These are phyloP conservation scores for Falciphora oryzae DNA, from an alignment of 2,329 filamentous ascomycete species.

Conservation along the genomic window DNA sequence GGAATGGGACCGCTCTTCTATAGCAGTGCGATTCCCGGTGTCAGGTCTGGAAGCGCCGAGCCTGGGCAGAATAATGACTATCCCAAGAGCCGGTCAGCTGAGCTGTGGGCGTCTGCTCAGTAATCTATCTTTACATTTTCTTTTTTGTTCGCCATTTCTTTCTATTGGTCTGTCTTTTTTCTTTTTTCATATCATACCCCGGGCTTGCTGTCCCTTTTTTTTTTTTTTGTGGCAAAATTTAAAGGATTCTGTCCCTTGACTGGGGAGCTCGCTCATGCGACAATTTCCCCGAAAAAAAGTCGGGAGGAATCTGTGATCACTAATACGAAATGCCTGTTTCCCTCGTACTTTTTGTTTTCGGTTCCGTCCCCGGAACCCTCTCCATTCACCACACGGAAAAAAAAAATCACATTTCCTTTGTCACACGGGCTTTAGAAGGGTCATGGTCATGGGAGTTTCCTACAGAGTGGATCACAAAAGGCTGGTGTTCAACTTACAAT, in stretches of 20 bases:
- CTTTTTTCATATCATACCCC: conserved; percentile 9
- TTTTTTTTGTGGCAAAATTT: neutral
- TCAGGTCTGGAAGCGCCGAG: conserved; percentile 70
- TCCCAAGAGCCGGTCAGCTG: conserved; percentile 49
- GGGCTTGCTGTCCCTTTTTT: conserved; percentile 1
- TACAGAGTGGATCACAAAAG: conserved; percentile 4
- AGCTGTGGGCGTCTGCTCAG: conserved; percentile 48
- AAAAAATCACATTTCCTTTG: neutral
- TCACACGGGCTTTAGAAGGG: neutral
- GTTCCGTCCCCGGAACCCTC: neutral
- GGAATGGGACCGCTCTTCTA: conserved; percentile 69
- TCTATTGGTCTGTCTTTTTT: no score
- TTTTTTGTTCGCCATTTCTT: conserved; percentile 6
- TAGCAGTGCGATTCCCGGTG: conserved; percentile 55
- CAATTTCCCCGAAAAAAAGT: neutral
- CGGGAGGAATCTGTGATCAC: neutral
- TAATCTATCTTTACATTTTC: conserved; percentile 21
- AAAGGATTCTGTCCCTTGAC: neutral
- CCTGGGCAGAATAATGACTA: conserved; percentile 51
- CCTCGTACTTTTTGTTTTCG: neutral
- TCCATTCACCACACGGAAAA: neutral
- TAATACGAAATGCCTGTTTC: neutral
- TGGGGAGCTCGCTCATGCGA: neutral
- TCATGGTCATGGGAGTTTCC: neutral
- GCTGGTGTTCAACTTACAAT: neutral